Conservation (phyloP, 2,329 filamentous ascomycete species). For the Hymenoscyphus salicellus region DNA sequence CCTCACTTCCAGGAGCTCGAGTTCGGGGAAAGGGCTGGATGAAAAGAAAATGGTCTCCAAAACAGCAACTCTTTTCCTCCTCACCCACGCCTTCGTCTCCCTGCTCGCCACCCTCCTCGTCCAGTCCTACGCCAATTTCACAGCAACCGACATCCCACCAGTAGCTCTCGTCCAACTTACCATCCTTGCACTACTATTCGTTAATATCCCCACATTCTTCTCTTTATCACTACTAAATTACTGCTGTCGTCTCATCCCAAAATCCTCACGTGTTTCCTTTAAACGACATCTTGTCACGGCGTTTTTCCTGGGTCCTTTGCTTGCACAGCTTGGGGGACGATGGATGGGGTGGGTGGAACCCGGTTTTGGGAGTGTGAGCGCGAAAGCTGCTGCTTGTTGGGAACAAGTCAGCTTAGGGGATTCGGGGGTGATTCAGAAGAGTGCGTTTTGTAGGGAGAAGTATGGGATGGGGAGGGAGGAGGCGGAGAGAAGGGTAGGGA, state of each 20-base stretch:
- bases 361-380: no score
- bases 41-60: constrained; percentile 6
- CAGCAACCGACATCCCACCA: neutral
- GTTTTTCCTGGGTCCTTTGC: neutral
- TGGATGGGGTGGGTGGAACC: no score
- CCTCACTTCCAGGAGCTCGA: neutral
- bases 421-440: neutral
- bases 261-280: neutral
- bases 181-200: neutral
- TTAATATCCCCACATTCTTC: neutral
- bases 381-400: constrained; percentile 3
- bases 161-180: neutral
- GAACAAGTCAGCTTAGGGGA: constrained; percentile 2
- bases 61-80: constrained; percentile 13
- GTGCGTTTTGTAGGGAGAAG: constrained; percentile 1
- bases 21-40: neutral
- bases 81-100: neutral
- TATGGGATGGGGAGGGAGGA: neutral
- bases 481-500: neutral
- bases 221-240: neutral
- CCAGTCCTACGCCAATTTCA: neutral
- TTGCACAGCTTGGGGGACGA: neutral
- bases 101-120: neutral
- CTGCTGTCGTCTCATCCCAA: constrained; percentile 1
- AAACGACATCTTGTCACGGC: constrained; percentile 4